These are phyloP conservation scores for Xanthoconium stramineum DNA, from an alignment of 768 basidiomycete genomes.

Conservation along the genomic window DNA sequence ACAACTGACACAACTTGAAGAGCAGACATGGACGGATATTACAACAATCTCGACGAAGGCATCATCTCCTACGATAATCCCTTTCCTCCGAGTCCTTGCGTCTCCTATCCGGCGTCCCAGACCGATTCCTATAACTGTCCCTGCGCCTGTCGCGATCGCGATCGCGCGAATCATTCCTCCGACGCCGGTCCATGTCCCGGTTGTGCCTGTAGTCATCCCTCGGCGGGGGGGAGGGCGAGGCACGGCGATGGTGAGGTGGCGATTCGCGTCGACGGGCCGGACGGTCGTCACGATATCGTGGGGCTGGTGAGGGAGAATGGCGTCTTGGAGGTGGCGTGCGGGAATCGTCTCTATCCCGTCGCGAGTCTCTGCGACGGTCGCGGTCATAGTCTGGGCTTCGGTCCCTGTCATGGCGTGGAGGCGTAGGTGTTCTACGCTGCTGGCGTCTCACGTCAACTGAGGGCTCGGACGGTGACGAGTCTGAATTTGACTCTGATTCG, in stretches of 20 bases:
- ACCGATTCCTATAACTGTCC: conserved; percentile 18
- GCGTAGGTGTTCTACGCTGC: conserved; percentile 31
- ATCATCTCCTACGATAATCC: conserved; percentile 23
- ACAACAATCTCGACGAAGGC: neutral
- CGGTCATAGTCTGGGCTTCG: conserved; percentile 20
- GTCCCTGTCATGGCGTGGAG: conserved; percentile 29
- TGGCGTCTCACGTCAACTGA: conserved; percentile 34
- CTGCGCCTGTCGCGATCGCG: conserved; percentile 20
- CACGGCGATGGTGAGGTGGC: conserved; percentile 21
- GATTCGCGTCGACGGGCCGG: conserved; percentile 23
- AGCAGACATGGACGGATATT: neutral
- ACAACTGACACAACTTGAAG: neutral
- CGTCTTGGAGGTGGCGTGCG: conserved; percentile 34
- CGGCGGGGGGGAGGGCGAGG: conserved; percentile 22
- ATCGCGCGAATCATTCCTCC: conserved; percentile 26
- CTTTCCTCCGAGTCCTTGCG: conserved; percentile 24
- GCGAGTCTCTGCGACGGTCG: conserved; percentile 18
- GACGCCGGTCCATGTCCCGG: conserved; percentile 25
- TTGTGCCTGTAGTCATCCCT: conserved; percentile 22
- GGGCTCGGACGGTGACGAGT: conserved; percentile 34
- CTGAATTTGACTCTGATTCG: conserved; percentile 41
- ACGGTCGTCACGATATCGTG: conserved; percentile 25
- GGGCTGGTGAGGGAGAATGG: conserved; percentile 26
- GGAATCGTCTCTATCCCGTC: conserved; percentile 29
- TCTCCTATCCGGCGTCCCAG: conserved; percentile 26